phyloP scores from a whole-genome alignment of 2,329 filamentous ascomycete species.

The Aspergillus candidus region DNA sequence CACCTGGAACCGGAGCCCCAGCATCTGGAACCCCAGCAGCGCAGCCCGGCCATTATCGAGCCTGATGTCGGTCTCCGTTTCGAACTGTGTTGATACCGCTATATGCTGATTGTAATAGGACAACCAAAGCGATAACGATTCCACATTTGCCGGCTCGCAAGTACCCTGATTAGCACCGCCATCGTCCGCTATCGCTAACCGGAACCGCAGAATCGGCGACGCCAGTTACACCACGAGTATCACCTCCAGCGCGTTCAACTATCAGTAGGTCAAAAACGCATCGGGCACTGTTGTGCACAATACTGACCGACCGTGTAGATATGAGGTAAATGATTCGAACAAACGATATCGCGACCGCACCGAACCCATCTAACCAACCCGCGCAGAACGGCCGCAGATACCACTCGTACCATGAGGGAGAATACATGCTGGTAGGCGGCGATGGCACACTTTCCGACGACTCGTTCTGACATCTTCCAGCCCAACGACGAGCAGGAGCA shows the following conservation, averaged over 20 bases:
- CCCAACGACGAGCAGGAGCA: slow-evolving; percentile 33
- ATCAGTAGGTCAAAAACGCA: slow-evolving; percentile 20
- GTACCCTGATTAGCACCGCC: slow-evolving; percentile 4
- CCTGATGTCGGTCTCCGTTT: slow-evolving; percentile 20
- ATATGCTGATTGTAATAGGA: slow-evolving; percentile 8
- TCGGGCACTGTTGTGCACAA: not conserved
- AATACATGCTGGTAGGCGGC: slow-evolving; percentile 23
- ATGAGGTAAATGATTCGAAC: slow-evolving; percentile 21
- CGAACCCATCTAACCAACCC: not conserved
- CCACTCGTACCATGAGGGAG: slow-evolving; percentile 27
- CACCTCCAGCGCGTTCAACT: slow-evolving; percentile 26
- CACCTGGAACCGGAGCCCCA: not conserved
- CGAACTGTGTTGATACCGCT: not conserved
- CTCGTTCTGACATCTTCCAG: slow-evolving; percentile 4
- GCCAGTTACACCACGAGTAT: slow-evolving; percentile 27
- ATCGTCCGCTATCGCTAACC: slow-evolving; percentile 5
- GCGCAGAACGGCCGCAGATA: slow-evolving; percentile 28
- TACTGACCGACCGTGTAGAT: slow-evolving; percentile 18
- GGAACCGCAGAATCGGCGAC: slow-evolving; percentile 15
- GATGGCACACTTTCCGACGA: not conserved
- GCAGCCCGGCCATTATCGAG: slow-evolving; percentile 16
- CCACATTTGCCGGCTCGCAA: slow-evolving; percentile 23
- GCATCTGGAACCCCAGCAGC: not conserved
- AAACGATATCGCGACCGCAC: too few relatives aligned
- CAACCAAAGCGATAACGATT: slow-evolving; percentile 19